phyloP scores from a whole-genome alignment of 768 basidiomycete genomes.

The Boletus coccyginus region DNA sequence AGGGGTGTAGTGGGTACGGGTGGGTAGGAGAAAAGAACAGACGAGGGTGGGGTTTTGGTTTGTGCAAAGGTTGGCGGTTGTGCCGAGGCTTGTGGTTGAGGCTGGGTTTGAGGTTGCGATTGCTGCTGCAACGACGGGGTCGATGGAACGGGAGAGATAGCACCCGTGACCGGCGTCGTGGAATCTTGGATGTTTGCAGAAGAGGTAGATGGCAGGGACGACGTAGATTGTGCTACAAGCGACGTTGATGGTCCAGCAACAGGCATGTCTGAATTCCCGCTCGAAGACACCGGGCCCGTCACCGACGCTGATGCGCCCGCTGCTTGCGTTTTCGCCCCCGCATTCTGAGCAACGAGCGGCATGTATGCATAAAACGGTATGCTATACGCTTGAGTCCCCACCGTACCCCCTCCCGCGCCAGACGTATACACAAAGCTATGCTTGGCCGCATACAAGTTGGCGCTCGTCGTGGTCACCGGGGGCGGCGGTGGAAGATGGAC shows the following conservation, averaged over 20 bases:
- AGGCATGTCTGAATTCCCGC: not conserved
- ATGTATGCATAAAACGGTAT: slow-evolving; percentile 28
- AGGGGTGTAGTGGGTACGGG: slow-evolving; percentile 9
- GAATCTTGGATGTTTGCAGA: not conserved
- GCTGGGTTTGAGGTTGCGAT: not conserved
- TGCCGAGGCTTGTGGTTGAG: not conserved
- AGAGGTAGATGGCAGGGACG: not conserved
- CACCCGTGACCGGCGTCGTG: not conserved
- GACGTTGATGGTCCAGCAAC: not conserved
- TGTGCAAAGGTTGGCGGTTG: not conserved
- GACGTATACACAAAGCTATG: slow-evolving; percentile 23
- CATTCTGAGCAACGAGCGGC: slow-evolving; percentile 13
- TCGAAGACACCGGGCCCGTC: not conserved
- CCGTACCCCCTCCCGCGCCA: not conserved
- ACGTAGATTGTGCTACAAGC: not conserved
- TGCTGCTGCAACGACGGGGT: not conserved
- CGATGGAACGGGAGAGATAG: not conserved
- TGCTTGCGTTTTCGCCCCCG: slow-evolving; percentile 9
- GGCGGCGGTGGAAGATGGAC: slow-evolving; percentile 16
- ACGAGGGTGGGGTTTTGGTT: not conserved
- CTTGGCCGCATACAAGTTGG: slow-evolving; percentile 12
- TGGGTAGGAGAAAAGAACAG: slow-evolving; percentile 10
- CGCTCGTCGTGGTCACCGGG: slow-evolving; percentile 12
- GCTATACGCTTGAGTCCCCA: slow-evolving; percentile 22
- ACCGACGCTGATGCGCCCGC: not conserved